Conservation (phyloP, 2,329 filamentous ascomycete species). For the Penicillium frequentans region DNA sequence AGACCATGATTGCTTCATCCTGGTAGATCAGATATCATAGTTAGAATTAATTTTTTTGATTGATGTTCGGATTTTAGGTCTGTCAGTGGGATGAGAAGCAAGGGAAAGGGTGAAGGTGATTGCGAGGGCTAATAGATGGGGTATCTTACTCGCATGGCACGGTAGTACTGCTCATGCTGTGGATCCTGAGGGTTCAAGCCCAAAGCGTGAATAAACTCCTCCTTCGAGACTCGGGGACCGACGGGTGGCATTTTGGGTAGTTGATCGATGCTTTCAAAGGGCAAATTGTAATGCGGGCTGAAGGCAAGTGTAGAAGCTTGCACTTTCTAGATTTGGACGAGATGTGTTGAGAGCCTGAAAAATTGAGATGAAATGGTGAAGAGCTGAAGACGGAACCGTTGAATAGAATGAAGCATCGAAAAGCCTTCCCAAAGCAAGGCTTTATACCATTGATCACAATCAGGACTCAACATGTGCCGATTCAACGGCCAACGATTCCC, state of each 20-base stretch:
- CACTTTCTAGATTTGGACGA: background rate
- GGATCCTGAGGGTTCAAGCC: conserved; percentile 42
- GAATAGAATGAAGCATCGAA: background rate
- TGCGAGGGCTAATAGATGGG: background rate
- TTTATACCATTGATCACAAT: conserved; percentile 14
- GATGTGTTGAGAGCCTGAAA: too few relatives aligned
- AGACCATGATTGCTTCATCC: conserved; percentile 48
- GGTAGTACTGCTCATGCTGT: conserved; percentile 46
- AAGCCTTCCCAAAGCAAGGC: background rate
- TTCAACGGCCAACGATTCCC: conserved; percentile 4
- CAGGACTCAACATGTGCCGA: background rate
- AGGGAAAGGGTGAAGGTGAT: background rate
- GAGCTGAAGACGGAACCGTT: background rate
- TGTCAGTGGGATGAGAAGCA: background rate
- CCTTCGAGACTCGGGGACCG: conserved; percentile 46
- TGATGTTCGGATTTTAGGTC: background rate
- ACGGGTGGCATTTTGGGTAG: conserved; percentile 31
- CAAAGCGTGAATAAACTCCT: conserved; percentile 48
- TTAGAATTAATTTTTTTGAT: background rate
- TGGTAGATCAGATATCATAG: conserved; percentile 13
- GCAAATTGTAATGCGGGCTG: background rate
- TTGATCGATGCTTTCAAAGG: background rate
- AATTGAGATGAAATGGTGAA: background rate
- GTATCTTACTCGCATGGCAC: conserved; percentile 44
- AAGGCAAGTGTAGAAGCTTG: background rate